Percentiles rank a stretch among this genome's conserved stretches.
Evolutionary conservation across 768 basidiomycete genomes (phyloP).

Genomic region (Dioszegia aurantiaca): DNA sequence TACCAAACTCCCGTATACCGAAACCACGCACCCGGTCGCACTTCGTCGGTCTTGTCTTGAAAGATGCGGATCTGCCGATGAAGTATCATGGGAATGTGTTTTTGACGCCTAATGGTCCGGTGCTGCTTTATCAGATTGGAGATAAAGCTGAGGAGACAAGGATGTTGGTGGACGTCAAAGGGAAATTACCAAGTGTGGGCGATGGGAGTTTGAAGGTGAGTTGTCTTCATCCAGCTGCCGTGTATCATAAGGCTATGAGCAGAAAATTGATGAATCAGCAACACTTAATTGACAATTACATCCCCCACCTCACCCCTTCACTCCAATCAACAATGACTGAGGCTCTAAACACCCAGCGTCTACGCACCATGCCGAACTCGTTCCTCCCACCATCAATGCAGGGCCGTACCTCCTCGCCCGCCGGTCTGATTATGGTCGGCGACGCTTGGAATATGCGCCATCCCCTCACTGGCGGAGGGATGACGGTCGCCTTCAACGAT

Average conservation of each 20-base stretch:
- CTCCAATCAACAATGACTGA: constrained; percentile 65
- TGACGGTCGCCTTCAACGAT: constrained; percentile 92
- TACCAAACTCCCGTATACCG: constrained; percentile 23
- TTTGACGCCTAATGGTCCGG: constrained; percentile 79
- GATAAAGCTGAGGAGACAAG: constrained; percentile 71
- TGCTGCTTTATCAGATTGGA: constrained; percentile 88
- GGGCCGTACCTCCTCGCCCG: constrained; percentile 34
- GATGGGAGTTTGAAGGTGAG: constrained; percentile 67
- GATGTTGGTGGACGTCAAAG: constrained; percentile 86
- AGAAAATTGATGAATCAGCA: constrained; percentile 52
- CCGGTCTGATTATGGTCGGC: constrained; percentile 72
- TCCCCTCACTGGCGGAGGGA: constrained; percentile 94
- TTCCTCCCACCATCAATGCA: constrained; percentile 81
- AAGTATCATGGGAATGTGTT: constrained; percentile 67
- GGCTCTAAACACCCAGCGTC: constrained; percentile 73
- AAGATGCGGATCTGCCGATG: constrained; percentile 61
- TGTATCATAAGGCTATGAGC: no score
- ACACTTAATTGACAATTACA: constrained; percentile 68
- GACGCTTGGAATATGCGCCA: constrained; percentile 99
- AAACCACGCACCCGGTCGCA: constrained; percentile 61
- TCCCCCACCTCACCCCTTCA: constrained; percentile 74
- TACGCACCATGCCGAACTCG: constrained; percentile 92
- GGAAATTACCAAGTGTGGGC: constrained; percentile 65
- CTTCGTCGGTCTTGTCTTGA: constrained; percentile 80
- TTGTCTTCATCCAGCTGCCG: no score